Base-by-base conservation (phyloP, 2,329 filamentous ascomycete species). In the Ceratocystis colombiana region DNA sequence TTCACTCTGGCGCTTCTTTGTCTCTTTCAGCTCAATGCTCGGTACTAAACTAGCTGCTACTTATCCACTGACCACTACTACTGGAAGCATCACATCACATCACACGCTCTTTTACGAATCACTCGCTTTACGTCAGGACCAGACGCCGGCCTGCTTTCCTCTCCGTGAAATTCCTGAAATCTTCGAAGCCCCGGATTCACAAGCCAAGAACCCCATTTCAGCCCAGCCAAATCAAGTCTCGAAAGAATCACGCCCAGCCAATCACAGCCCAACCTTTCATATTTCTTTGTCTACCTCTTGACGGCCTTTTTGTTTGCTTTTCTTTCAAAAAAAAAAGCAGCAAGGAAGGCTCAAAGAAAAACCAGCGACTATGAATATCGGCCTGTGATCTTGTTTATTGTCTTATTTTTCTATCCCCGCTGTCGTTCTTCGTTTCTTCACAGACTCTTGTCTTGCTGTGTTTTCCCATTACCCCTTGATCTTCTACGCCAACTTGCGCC, bases 251-350 rank as follows among this genome's bases (percentile, higher is more conserved):
- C 17, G 33, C 17, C 28, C 15, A 20, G 25, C 55, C 55, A 59
- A 59, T 59, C 28, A 59, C 55, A n/a, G 28, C 15, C 55, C 55
- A 30, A 8, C 55, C 7, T 17, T n/a, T 7, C 53, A 37, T 8
- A 28, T 37, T 59, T 59, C 55, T 59, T 59, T 59, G 55, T 59
- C 28, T 53, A 53, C 48, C 15, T 53, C 6, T 53, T 41, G 46
- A 22, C 48, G 6, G 1, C 48, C n/a, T n/a, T 25, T 53, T n/a
- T 25, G 48, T 22, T 20, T 30, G 1, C 22, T 57, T 8, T 57
- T 57, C 55, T 37, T 33, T 59, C 12, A 59, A 30, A 25, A 7
- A 28, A 28, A 25, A 55, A 57, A 15, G 3, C 8, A 41, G 37
- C 37, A 41, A 15, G 22, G 15, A 28, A 53, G 25, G 20, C 48